Base-by-base conservation (phyloP, 73 alveolate species). In the Symbiodinium natans region DNA sequence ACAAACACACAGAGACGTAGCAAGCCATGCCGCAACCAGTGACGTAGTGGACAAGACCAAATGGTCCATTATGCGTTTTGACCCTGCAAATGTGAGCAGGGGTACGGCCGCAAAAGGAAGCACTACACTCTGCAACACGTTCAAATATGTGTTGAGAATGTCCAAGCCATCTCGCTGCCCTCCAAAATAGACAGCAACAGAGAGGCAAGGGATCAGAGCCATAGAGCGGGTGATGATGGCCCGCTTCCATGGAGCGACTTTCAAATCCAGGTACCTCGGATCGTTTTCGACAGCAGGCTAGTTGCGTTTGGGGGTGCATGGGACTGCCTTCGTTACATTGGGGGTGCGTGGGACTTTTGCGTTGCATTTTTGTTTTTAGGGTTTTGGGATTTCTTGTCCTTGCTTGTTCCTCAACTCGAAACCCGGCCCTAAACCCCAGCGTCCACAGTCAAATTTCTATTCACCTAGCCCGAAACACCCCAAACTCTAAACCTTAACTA, bases 31-130 rank as follows among this genome's bases (percentile, higher is more conserved):
- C 2, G 80, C 75, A 2, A 33, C 38, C 31, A 19, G 34, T 11
- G 77, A 63, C 31, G 41, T 27, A 23, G 8, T 31, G 25, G 97
- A 71, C 42, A 90, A 33, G 23, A 74, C 84, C 46, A 33, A 43
- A 7, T n/a, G 17, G 31, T 34, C 84, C 43, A 74, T n/a, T 36
- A 43, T 23, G 63, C 56, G 29, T 31, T 23, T n/a, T 6, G 99
- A 54, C 33, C 99, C 92, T 33, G 99, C 99, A 74, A 99, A 99
- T 38, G 92, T 89, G 21, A 99, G 80, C 83, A 99, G 42, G 29
- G 99, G 99, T 25, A 99, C 85, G 39, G 99, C 92, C 29, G 99
- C 99, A 92, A 99, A 99, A 21, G 99, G 99, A 31, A 99, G 99
- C 99, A 99, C 99, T 63, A 99, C 71, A 29, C 99, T 92, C 99